phyloP scores from a whole-genome alignment of 306 rosid species.

The Gillenia trifoliata region DNA sequence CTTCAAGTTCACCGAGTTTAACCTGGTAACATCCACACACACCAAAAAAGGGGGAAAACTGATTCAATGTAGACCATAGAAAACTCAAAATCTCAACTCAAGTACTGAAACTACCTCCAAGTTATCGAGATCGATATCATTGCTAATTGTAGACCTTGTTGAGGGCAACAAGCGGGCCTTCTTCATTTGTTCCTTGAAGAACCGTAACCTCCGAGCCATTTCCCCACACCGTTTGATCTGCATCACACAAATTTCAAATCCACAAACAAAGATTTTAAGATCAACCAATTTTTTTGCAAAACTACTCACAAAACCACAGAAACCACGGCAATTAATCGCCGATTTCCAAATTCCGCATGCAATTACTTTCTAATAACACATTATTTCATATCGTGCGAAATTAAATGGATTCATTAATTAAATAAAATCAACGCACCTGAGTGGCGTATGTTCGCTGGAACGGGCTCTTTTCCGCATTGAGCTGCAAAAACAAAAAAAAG shows the following conservation, averaged over 20 bases:
- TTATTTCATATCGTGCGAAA: neutral
- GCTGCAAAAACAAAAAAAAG: slow-evolving; percentile 32
- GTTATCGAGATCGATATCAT: slow-evolving; percentile 44
- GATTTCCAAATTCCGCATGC: neutral
- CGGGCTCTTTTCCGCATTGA: slow-evolving; percentile 71
- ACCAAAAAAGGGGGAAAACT: slow-evolving; percentile 1
- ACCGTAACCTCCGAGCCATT: slow-evolving; percentile 67
- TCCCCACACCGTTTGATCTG: slow-evolving; percentile 81
- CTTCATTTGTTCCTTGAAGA: slow-evolving; percentile 71
- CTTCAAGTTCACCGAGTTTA: slow-evolving; percentile 76
- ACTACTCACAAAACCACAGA: neutral
- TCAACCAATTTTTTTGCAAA: neutral
- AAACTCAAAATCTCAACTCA: neutral
- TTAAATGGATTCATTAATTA: neutral
- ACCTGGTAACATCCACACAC: slow-evolving; percentile 27
- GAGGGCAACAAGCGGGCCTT: slow-evolving; percentile 54
- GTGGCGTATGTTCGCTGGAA: slow-evolving; percentile 76
- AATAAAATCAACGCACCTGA: slow-evolving; percentile 41
- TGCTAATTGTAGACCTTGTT: slow-evolving; percentile 19
- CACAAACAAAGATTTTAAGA: neutral
- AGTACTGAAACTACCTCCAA: slow-evolving; percentile 59
- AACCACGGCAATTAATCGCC: neutral
- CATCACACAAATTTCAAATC: neutral
- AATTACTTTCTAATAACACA: neutral
- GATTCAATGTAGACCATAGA: neutral